Percentiles rank a stretch among this genome's conserved stretches.
phyloP scores from a whole-genome alignment of 495 filamentous ascomycete species.

The Physcia stellaris region DNA sequence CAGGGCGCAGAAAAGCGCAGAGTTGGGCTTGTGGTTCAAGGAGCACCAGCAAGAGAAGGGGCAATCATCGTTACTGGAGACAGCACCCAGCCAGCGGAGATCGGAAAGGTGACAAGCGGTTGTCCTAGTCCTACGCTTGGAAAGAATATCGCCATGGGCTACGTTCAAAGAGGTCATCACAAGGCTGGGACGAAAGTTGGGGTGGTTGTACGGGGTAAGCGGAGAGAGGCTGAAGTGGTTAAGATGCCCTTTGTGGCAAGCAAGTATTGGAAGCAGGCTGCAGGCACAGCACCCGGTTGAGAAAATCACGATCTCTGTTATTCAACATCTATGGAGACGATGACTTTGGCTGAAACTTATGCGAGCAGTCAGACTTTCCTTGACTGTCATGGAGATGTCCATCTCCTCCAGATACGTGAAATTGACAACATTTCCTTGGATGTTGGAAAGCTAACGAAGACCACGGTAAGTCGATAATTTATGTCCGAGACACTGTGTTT shows the following conservation, averaged over 20 bases:
- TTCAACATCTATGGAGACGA: too few relatives aligned
- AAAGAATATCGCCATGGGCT: conserved; percentile 93
- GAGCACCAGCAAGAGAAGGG: conserved; percentile 81
- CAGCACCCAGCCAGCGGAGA: conserved; percentile 18
- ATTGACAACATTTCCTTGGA: too few relatives aligned
- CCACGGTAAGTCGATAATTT: too few relatives aligned
- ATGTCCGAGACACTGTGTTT: too few relatives aligned
- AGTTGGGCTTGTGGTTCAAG: conserved; percentile 71
- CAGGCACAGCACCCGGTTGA: conserved; percentile 13
- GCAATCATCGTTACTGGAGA: conserved; percentile 51
- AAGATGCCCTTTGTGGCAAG: conserved; percentile 91
- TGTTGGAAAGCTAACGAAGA: too few relatives aligned
- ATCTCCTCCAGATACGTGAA: too few relatives aligned
- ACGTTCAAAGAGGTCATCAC: conserved; percentile 68
- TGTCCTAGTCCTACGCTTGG: conserved; percentile 75
- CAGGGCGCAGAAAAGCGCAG: conserved; percentile 55
- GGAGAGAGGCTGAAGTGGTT: conserved; percentile 61
- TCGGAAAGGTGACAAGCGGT: conserved; percentile 73
- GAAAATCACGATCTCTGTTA: too few relatives aligned
- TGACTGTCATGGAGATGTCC: too few relatives aligned
- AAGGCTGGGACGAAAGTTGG: conserved; percentile 77
- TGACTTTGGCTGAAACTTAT: too few relatives aligned
- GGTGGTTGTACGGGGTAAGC: conserved; percentile 69
- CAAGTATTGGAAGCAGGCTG: conserved; percentile 38
- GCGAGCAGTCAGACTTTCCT: too few relatives aligned